Conservation (phyloP, 371 early-diverging fungal species). For the Capillidium rhysosporum region DNA sequence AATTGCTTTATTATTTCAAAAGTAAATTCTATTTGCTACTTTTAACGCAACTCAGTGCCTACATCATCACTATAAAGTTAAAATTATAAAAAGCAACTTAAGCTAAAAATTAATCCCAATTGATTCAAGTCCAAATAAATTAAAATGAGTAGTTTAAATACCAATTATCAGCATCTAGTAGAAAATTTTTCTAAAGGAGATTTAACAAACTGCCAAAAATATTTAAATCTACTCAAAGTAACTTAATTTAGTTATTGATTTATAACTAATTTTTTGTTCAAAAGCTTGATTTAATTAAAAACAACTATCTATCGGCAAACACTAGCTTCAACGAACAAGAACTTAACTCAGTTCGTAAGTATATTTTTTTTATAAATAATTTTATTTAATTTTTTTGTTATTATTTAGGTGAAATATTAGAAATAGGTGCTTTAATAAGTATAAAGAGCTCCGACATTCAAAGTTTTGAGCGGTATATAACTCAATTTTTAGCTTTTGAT, state of each 20-base stretch:
- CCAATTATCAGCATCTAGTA: too few species aligned
- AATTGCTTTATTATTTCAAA: too few species aligned
- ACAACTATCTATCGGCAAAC: not conserved
- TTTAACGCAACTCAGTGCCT: too few species aligned
- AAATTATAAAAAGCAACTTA: too few species aligned
- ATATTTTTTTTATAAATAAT: not conserved
- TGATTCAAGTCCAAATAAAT: too few species aligned
- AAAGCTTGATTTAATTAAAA: not conserved
- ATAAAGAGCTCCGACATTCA: constrained; percentile 66
- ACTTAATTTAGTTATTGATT: not conserved
- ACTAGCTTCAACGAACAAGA: not conserved
- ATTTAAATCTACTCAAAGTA: not conserved
- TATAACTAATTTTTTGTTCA: not conserved
- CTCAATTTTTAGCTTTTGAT: constrained; percentile 83
- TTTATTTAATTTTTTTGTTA: not conserved
- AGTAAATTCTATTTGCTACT: too few species aligned
- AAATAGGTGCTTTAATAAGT: constrained; percentile 76
- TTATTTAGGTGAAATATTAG: constrained; percentile 61
- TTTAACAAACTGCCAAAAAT: too few species aligned
- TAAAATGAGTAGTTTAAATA: too few species aligned
- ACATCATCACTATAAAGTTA: too few species aligned
- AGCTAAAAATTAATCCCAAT: too few species aligned
- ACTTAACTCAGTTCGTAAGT: not conserved
- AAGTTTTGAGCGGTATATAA: constrained; percentile 81
- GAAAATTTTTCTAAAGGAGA: too few species aligned